Conservation (phyloP, 202 grass and related monocot genomes). For the Dendrocalamus latiflorus region DNA sequence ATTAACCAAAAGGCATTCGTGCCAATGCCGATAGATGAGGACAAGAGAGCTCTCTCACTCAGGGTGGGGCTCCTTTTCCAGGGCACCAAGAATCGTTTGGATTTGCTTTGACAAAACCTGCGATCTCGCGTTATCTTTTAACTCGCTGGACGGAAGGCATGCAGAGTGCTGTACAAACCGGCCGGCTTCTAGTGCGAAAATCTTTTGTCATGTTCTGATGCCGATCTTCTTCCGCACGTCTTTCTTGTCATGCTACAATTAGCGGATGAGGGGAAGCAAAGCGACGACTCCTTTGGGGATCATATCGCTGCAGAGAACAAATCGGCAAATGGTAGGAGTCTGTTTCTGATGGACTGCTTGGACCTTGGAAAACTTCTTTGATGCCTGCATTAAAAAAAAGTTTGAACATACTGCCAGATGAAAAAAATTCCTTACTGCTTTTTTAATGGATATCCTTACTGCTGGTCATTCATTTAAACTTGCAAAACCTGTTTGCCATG, state of each 20-base stretch:
- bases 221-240: slow-evolving; percentile 36
- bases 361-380: neutral
- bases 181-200: slow-evolving; percentile 18
- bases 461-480: neutral
- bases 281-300: neutral
- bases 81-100: slow-evolving; percentile 8
- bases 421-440: neutral
- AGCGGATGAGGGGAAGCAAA: neutral
- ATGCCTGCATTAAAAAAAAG: neutral
- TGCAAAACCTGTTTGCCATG: neutral
- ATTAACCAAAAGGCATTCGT: slow-evolving; percentile 10
- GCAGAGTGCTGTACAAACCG: neutral
- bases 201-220: slow-evolving; percentile 32
- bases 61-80: neutral
- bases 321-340: neutral
- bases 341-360: neutral
- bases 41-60: slow-evolving; percentile 1
- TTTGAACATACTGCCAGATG: neutral
- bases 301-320: neutral
- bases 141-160: neutral
- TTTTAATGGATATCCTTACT: neutral
- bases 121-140: slow-evolving; percentile 10
- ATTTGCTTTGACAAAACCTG: slow-evolving; percentile 13
- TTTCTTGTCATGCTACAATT: slow-evolving; percentile 1
- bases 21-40: slow-evolving; percentile 4